phyloP scores from a whole-genome alignment of 148 eudicot species.

The Arctostaphylos glauca region DNA sequence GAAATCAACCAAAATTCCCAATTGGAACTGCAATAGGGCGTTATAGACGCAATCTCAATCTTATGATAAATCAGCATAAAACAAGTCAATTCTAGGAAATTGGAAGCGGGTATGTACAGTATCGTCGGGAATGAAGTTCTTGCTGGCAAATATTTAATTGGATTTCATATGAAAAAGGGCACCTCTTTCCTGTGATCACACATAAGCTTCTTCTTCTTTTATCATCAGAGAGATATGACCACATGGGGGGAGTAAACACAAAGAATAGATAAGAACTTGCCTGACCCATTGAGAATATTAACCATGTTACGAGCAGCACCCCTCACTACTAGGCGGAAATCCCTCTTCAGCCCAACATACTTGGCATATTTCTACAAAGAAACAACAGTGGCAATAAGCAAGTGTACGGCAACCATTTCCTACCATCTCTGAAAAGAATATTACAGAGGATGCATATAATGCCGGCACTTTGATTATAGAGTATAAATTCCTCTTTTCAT shows the following conservation, averaged over 20 bases:
- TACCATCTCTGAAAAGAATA: neutral
- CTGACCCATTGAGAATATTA: constrained; percentile 77
- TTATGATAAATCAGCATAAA: too few species aligned
- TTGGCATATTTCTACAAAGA: constrained; percentile 80
- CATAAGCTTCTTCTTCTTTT: too few species aligned
- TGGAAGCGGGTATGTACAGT: too few species aligned
- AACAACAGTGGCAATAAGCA: neutral
- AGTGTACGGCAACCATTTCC: neutral
- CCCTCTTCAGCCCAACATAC: constrained; percentile 89
- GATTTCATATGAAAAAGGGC: too few species aligned
- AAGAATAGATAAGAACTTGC: constrained; percentile 32
- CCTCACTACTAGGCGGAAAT: constrained; percentile 89
- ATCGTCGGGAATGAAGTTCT: too few species aligned
- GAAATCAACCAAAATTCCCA: neutral
- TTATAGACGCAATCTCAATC: too few species aligned
- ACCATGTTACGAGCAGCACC: constrained; percentile 98
- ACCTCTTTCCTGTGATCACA: too few species aligned
- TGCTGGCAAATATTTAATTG: too few species aligned
- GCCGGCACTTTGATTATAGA: neutral
- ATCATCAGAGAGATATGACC: too few species aligned
- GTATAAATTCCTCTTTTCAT: neutral
- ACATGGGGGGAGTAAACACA: too few species aligned
- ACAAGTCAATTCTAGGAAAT: too few species aligned
- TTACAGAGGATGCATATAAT: neutral
- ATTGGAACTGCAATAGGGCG: neutral